These are phyloP conservation scores for Coriaria nepalensis DNA, from an alignment of 306 rosid genomes.

Conservation along the genomic window DNA sequence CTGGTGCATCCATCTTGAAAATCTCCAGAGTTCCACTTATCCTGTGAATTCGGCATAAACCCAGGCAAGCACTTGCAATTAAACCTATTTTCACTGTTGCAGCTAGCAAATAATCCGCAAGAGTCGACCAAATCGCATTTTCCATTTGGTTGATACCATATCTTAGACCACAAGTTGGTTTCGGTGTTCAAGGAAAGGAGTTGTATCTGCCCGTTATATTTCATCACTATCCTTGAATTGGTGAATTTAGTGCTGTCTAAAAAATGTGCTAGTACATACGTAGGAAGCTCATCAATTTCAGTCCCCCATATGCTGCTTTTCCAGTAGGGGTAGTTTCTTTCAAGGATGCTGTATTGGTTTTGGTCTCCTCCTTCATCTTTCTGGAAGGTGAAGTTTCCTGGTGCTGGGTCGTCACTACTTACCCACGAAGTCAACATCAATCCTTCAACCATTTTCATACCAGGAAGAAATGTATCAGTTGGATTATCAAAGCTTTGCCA, in stretches of 20 bases:
- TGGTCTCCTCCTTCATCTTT: constrained; percentile 34
- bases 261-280: too few relatives aligned
- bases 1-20: constrained; percentile 43
- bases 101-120: constrained; percentile 44
- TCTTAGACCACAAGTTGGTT: constrained; percentile 23
- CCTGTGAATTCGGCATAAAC: constrained; percentile 20
- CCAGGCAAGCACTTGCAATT: constrained; percentile 37
- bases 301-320: too few relatives aligned
- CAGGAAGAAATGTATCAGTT: constrained; percentile 73
- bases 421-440: constrained; percentile 54
- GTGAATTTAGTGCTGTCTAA: too few relatives aligned
- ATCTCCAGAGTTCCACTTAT: constrained; percentile 31
- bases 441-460: constrained; percentile 48
- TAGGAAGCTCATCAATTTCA: too few relatives aligned
- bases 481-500: constrained; percentile 74
- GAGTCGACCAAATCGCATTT: constrained; percentile 33
- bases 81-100: constrained; percentile 20
- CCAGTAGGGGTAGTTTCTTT: too few relatives aligned
- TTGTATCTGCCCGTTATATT: too few relatives aligned
- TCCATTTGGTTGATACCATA: constrained; percentile 37
- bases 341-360: too few relatives aligned
- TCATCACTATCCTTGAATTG: too few relatives aligned
- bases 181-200: too few relatives aligned
- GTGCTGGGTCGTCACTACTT: constrained; percentile 42
- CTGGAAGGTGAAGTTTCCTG: constrained; percentile 63